These are phyloP conservation scores for Ascocoryne sarcoides DNA, from an alignment of 2,329 filamentous ascomycete species.

Conservation along the genomic window DNA sequence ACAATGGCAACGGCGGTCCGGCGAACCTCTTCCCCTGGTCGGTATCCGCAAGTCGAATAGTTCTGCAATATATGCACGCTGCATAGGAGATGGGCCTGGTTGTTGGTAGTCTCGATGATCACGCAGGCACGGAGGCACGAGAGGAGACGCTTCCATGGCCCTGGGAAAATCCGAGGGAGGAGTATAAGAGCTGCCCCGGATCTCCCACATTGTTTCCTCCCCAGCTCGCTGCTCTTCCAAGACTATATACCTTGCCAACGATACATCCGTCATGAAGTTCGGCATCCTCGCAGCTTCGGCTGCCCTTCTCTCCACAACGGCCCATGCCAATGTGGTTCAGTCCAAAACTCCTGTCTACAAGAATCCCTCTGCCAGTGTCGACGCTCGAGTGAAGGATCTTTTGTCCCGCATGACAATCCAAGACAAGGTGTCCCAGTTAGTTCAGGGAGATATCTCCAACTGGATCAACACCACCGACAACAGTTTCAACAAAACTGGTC, in stretches of 20 bases:
- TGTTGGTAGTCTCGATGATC: not conserved
- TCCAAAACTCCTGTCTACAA: conserved; percentile 46
- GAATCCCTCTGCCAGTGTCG: conserved; percentile 50
- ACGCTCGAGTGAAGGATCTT: conserved; percentile 58
- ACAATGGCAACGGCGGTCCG: not conserved
- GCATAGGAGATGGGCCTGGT: not conserved
- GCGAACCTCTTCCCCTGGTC: not conserved
- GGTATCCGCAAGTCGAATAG: too few relatives aligned
- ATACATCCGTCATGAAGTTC: not conserved
- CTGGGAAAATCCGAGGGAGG: not conserved
- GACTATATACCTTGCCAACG: not conserved
- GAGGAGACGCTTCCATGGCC: not conserved
- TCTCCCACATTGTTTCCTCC: not conserved
- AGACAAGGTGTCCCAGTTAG: conserved; percentile 63
- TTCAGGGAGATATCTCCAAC: conserved; percentile 63
- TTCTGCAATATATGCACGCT: too few relatives aligned
- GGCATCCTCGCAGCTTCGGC: not conserved
- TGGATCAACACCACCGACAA: conserved; percentile 64
- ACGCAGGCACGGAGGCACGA: not conserved
- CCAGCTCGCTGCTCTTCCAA: not conserved
- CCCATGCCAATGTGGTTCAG: not conserved
- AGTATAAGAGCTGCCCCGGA: not conserved
- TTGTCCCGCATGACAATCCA: conserved; percentile 64
- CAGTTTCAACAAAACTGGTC: conserved; percentile 56
- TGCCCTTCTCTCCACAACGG: not conserved